Evolutionary conservation across 345 rosid species (phyloP), one percentile per base, ranked within the genome.

Genomic region (Salix arbutifolia): DNA sequence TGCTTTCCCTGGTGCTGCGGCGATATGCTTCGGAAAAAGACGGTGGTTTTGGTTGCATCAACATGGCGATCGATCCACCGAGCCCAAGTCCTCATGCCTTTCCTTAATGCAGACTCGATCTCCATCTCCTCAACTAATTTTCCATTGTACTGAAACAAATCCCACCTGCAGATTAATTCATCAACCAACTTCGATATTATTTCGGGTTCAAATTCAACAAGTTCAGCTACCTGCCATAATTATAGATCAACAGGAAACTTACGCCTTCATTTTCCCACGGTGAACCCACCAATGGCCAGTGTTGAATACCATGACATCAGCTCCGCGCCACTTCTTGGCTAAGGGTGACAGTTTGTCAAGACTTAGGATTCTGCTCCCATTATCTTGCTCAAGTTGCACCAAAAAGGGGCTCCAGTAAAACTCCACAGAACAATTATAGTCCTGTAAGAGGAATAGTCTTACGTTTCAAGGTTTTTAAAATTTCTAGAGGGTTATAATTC

Each of bases 281-380:
- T 75, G 90, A 37, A 74, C 38, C 89, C 93, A 88, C 90, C 91
- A 88, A 79, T 88, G 90, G 12, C 86, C 89, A 2, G 85, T 84
- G 82, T 87, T 84, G 82, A 89, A 87, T 33, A 89, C 81, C 92
- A 86, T 83, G 26, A 85, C 65, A 79, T 84, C 77, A 12, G 87
- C 89, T 16, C 87, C 88, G 46, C 56, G 58, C 89, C 88, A 89
- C 40, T 72, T 80, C 50, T 56, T 5, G 61, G 84, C 81, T 0
- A 75, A 74, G 70, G 83, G 31, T 9, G 78, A 77, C 44, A 87
- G 64, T 62, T 69, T 64, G 73, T 85, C 89, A 13, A 87, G 90
- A 78, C 70, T 83, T n/a, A 87, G 60, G 40, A 83, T 73, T 33
- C 80, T 83, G 50, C 65, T 79, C 4, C 83, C 81, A 44, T 77